These are phyloP conservation scores for Chlorella vulgaris DNA, from an alignment of 139 green algal genomes.

Conservation along the genomic window DNA sequence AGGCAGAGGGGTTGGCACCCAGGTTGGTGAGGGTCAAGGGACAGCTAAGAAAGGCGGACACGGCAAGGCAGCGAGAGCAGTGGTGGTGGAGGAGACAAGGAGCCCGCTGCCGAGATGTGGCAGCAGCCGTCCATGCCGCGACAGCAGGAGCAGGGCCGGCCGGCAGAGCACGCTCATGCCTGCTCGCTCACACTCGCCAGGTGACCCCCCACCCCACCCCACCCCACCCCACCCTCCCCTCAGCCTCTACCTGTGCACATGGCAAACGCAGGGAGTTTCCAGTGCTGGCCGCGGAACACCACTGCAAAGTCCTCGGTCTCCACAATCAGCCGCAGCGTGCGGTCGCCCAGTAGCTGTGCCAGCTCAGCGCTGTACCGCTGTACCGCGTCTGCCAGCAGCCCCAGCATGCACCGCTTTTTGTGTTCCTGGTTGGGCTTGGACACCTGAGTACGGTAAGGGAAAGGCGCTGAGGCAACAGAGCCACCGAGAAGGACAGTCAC, in stretches of 20 bases:
- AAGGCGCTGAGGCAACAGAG: background rate
- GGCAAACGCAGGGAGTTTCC: slow-evolving; percentile 43
- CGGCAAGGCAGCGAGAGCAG: no score
- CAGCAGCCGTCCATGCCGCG: no score
- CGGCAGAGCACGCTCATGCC: background rate
- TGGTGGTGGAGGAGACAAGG: no score
- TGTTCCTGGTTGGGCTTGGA: slow-evolving; percentile 27
- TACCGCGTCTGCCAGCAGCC: slow-evolving; percentile 30
- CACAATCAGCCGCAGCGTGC: slow-evolving; percentile 31
- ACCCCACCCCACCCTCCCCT: no score
- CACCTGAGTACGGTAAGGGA: no score
- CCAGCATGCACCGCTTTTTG: slow-evolving; percentile 40
- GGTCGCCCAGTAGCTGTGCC: slow-evolving; percentile 3
- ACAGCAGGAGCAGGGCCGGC: background rate
- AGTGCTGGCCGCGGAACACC: slow-evolving; percentile 11
- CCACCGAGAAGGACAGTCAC: background rate
- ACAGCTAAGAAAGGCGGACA: background rate
- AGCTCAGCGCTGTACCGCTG: slow-evolving; percentile 37
- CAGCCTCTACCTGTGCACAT: slow-evolving; percentile 40
- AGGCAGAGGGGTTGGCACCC: background rate
- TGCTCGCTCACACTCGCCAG: background rate
- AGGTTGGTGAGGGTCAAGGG: no score
- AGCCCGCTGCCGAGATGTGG: no score
- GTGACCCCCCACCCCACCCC: background rate
- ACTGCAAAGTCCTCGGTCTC: slow-evolving; percentile 49